These are phyloP conservation scores for Termitomyces sp. DNA, from an alignment of 768 basidiomycete species.

Conservation along the genomic window DNA sequence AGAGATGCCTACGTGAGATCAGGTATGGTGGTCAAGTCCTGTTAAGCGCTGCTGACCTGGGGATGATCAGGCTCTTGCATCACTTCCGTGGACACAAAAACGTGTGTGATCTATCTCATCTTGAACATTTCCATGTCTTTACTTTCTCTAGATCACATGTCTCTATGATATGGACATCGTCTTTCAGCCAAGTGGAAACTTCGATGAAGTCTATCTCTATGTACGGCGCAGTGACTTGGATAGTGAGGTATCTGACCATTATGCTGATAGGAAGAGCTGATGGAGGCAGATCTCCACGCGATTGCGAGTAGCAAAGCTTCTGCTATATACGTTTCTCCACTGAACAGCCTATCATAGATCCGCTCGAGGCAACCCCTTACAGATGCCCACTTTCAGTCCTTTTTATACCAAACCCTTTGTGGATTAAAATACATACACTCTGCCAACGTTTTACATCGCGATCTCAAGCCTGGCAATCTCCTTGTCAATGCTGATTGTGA, in stretches of 20 bases:
- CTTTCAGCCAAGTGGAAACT: slow-evolving; percentile 85
- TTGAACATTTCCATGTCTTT: slow-evolving; percentile 2
- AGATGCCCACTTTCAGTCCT: slow-evolving; percentile 91
- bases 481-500: slow-evolving; percentile 98
- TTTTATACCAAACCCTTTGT: slow-evolving; percentile 97
- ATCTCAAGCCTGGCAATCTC: slow-evolving; percentile 91
- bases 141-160: slow-evolving; percentile 72
- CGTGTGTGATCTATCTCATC: slow-evolving; percentile 37
- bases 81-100: slow-evolving; percentile 99
- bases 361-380: slow-evolving; percentile 86
- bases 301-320: slow-evolving; percentile 54
- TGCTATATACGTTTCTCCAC: background rate
- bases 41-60: slow-evolving; percentile 1
- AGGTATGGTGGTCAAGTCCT: slow-evolving; percentile 46
- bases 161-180: slow-evolving; percentile 99
- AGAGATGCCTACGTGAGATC: slow-evolving; percentile 94
- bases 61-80: slow-evolving; percentile 66
- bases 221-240: slow-evolving; percentile 35
- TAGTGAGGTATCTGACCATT: slow-evolving; percentile 5
- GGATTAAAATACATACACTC: slow-evolving; percentile 98
- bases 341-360: slow-evolving; percentile 38
- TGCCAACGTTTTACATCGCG: slow-evolving; percentile 94
- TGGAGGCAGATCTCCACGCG: slow-evolving; percentile 99
- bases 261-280: slow-evolving; percentile 84
- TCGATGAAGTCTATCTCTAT: slow-evolving; percentile 95